Conservation (phyloP, 352 stramenopile genomes). For the Phytophthora rubi region DNA sequence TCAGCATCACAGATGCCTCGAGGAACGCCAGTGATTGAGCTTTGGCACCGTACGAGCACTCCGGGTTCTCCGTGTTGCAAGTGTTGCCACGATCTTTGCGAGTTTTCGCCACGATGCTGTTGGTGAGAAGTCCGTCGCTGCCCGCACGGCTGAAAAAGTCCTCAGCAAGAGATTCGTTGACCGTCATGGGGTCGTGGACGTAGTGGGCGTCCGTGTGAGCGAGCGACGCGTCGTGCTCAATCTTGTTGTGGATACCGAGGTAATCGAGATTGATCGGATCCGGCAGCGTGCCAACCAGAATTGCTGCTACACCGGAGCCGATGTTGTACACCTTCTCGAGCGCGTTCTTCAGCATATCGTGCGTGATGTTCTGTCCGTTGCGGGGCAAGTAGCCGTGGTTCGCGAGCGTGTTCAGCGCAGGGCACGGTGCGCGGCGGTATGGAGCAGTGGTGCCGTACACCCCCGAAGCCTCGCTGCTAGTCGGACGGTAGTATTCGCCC, state of each 20-base stretch:
- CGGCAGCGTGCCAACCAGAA: constrained; percentile 32
- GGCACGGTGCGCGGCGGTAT: constrained; percentile 47
- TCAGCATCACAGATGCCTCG: constrained; percentile 33
- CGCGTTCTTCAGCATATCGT: constrained; percentile 28
- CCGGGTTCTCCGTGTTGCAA: constrained; percentile 39
- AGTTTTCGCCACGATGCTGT: constrained; percentile 31
- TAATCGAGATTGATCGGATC: constrained; percentile 44
- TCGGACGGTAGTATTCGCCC: constrained; percentile 39
- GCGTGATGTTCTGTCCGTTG: constrained; percentile 46
- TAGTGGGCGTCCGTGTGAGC: constrained; percentile 43
- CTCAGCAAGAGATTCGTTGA: constrained; percentile 32
- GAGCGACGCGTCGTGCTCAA: constrained; percentile 62
- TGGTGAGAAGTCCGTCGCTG: constrained; percentile 27
- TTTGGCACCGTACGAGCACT: constrained; percentile 33
- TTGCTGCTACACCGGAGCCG: constrained; percentile 24
- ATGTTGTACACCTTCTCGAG: constrained; percentile 47
- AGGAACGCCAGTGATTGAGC: constrained; percentile 30
- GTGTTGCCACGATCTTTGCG: constrained; percentile 33
- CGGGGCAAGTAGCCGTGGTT: constrained; percentile 56
- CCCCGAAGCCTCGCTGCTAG: constrained; percentile 25
- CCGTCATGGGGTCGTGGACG: constrained; percentile 37
- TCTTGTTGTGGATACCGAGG: constrained; percentile 47
- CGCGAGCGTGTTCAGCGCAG: constrained; percentile 55
- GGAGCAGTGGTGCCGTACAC: constrained; percentile 30
- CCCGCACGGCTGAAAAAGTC: constrained; percentile 36